Base-by-base conservation (phyloP, 2,329 filamentous ascomycete genomes). In the Fusarium nanum region DNA sequence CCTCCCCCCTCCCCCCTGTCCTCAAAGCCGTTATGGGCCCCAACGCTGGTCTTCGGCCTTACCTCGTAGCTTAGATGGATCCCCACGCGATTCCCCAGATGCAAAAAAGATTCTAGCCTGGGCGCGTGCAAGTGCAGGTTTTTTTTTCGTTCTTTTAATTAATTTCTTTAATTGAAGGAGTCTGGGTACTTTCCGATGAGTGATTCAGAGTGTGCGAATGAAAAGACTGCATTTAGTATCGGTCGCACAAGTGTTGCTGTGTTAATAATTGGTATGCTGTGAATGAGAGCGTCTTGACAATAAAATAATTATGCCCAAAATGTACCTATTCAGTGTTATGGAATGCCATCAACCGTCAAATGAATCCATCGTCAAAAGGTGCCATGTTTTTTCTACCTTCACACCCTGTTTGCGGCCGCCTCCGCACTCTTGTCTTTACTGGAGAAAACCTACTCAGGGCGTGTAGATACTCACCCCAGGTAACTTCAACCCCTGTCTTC, bases 81-180 rank as follows among this genome's bases (percentile, higher is more conserved):
- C 64, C 67, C 69, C 71, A 75, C 73, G 73, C 63, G 63, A 72
- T 49, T 41, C 77, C 77, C 77, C 77, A 72, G 76, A 78, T 60
- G 68, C 67, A 64, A 61, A 58, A 62, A 42, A 73, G 75, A 77
- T 60, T 67, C 70, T 72, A 63, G 57, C 22, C 49, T 41, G 32
- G 18, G 49, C 49, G 49, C 49, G 49, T 52, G 58, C 68, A 48
- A 67, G 60, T 74, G 56, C 61, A 63, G 40, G 50, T 73, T 70
- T 60, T 42, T 45, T 56, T 27, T 49, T 49, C 9, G 40, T 34
- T 40, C 4, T 56, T 34, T 48, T 62, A 52, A 52, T 52, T 52
- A 41, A 22, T 13, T 49, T 60, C n/a, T 40, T 58, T 49, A 45
- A 40, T 50, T 59, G 42, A 57, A 54, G 37, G 49, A 52, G 32